Percentiles rank a stretch among this genome's conserved stretches.
phyloP scores from a whole-genome alignment of 495 filamentous ascomycete species.

The Aspergillus leporis region DNA sequence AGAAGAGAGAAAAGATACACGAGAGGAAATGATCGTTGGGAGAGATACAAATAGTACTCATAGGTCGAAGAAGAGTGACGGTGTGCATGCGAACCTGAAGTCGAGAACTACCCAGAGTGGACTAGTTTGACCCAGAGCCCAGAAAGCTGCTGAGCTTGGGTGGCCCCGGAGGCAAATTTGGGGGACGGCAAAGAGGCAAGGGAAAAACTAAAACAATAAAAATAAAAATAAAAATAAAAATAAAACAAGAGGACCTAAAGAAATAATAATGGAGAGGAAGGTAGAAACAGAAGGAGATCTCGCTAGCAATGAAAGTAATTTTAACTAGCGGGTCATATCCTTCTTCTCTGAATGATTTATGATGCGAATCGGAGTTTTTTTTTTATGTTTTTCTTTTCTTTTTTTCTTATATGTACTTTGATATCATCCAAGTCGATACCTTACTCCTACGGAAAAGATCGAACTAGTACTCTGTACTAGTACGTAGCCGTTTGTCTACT shows the following conservation, averaged over 20 bases:
- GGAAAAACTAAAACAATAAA: slow-evolving; percentile 6
- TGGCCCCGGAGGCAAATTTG: slow-evolving; percentile 16
- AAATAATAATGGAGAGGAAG: not conserved
- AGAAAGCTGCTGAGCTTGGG: slow-evolving; percentile 19
- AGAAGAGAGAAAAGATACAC: slow-evolving; percentile 11
- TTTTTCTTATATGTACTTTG: not conserved
- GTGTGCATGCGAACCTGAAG: slow-evolving; percentile 29
- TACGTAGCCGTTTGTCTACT: slow-evolving; percentile 15
- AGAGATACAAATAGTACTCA: slow-evolving; percentile 21
- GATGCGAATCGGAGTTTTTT: slow-evolving; percentile 20
- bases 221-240: slow-evolving; percentile 10
- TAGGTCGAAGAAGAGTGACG: slow-evolving; percentile 29
- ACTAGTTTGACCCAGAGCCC: slow-evolving; percentile 21
- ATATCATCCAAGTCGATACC: not conserved
- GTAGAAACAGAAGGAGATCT: slow-evolving; percentile 2
- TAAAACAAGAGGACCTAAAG: not conserved
- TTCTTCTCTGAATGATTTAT: slow-evolving; percentile 4
- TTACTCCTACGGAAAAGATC: slow-evolving; percentile 8
- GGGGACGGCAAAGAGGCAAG: slow-evolving; percentile 1
- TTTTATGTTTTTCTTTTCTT: slow-evolving; percentile 7
- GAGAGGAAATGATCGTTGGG: slow-evolving; percentile 22
- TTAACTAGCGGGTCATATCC: slow-evolving; percentile 3
- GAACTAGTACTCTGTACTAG: slow-evolving; percentile 11
- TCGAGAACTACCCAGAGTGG: slow-evolving; percentile 20
- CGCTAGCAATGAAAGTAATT: not conserved